A percentile compares a stretch with the other conserved stretches of the same genome.
Conservation (phyloP, 768 basidiomycete genomes). For the Leccinum boreale region DNA sequence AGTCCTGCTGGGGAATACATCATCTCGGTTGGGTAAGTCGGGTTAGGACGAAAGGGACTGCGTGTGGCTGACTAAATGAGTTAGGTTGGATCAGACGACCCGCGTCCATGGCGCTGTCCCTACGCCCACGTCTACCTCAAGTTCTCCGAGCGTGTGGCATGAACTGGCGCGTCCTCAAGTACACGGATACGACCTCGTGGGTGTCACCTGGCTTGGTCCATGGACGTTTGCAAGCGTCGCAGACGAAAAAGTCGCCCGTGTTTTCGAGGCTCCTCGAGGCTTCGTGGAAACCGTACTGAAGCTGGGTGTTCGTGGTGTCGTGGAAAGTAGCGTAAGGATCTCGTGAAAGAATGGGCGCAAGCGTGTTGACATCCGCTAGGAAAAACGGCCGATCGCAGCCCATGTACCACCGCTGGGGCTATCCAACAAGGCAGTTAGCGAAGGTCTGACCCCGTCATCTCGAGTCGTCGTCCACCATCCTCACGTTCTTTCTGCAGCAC, state of each 20-base stretch:
- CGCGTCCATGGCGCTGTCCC: slow-evolving; percentile 73
- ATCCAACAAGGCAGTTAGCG: slow-evolving; percentile 87
- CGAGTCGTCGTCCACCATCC: not conserved
- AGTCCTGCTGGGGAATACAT: slow-evolving; percentile 83
- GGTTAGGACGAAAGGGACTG: not conserved
- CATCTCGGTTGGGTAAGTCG: slow-evolving; percentile 73
- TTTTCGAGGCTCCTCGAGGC: slow-evolving; percentile 85
- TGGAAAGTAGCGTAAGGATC: slow-evolving; percentile 47
- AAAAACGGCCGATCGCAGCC: slow-evolving; percentile 68
- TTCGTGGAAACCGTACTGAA: slow-evolving; percentile 67
- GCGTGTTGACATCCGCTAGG: slow-evolving; percentile 35
- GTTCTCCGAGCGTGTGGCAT: slow-evolving; percentile 54
- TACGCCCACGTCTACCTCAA: slow-evolving; percentile 4
- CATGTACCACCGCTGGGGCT: slow-evolving; percentile 91
- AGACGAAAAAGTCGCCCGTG: slow-evolving; percentile 92
- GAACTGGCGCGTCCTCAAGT: slow-evolving; percentile 93
- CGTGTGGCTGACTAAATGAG: not conserved
- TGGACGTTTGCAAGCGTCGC: slow-evolving; percentile 86
- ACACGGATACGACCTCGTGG: slow-evolving; percentile 92
- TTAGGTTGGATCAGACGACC: slow-evolving; percentile 86
- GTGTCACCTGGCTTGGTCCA: slow-evolving; percentile 69
- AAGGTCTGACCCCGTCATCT: slow-evolving; percentile 41
- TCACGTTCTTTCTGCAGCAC: slow-evolving; percentile 9
- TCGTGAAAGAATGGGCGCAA: not conserved
- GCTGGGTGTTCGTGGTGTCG: slow-evolving; percentile 46